phyloP scores from a whole-genome alignment of 805 yeast genomes.

The Candida nemodendra region DNA sequence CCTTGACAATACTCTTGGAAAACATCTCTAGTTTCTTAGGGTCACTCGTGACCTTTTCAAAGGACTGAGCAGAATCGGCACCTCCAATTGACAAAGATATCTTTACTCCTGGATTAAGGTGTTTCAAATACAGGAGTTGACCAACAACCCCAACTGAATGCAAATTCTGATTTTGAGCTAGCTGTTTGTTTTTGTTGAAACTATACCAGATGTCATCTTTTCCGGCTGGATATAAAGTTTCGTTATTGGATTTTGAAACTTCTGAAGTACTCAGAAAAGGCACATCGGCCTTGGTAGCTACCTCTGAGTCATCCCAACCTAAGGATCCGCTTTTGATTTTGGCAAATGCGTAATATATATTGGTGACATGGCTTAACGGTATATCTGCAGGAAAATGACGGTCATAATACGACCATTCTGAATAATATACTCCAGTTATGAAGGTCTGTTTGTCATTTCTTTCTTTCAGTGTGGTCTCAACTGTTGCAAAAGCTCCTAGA shows the following conservation, averaged over 20 bases:
- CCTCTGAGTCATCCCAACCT: slow-evolving; percentile 58
- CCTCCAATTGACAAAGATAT: slow-evolving; percentile 85
- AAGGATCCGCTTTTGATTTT: slow-evolving; percentile 57
- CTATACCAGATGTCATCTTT: not conserved
- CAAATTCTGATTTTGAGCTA: slow-evolving; percentile 4
- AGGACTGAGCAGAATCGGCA: slow-evolving; percentile 47
- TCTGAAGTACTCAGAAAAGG: slow-evolving; percentile 10
- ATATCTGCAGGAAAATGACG: slow-evolving; percentile 60
- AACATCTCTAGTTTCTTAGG: slow-evolving; percentile 40
- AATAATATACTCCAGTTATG: slow-evolving; percentile 39
- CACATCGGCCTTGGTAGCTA: slow-evolving; percentile 47
- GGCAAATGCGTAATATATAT: slow-evolving; percentile 77
- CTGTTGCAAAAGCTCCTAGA: no score
- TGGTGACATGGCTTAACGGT: slow-evolving; percentile 56
- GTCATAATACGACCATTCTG: slow-evolving; percentile 71
- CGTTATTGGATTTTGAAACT: not conserved
- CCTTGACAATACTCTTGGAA: slow-evolving; percentile 44
- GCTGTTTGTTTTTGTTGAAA: slow-evolving; percentile 1
- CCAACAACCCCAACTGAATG: slow-evolving; percentile 28
- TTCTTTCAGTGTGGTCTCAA: no score
- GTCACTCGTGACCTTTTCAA: slow-evolving; percentile 32
- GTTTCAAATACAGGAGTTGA: slow-evolving; percentile 29
- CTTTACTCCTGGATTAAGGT: slow-evolving; percentile 39
- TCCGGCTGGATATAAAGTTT: not conserved
- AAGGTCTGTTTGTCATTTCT: no score